Evolutionary conservation across 2,329 filamentous ascomycete genomes (phyloP).

Genomic region (Claviceps spartinae): DNA sequence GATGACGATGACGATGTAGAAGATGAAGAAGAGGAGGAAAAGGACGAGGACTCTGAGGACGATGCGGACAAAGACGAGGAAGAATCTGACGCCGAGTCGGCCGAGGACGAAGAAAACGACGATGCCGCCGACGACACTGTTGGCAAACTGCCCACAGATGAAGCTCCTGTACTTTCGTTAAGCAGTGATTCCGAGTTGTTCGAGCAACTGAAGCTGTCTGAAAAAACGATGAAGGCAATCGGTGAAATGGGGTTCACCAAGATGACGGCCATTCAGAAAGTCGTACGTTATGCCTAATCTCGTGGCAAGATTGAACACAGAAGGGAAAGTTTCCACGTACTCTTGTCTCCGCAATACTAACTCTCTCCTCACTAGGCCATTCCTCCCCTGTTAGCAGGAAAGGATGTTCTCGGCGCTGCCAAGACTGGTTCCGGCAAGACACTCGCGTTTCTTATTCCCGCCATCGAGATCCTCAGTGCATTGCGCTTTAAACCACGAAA

Average conservation of each 20-base stretch:
- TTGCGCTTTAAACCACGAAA: conserved; percentile 92
- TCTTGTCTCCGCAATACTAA: background rate
- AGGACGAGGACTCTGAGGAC: conserved; percentile 9
- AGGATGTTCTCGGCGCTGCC: conserved; percentile 85
- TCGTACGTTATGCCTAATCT: conserved; percentile 19
- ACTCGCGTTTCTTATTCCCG: conserved; percentile 83
- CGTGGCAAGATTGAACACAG: background rate
- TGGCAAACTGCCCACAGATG: conserved; percentile 23
- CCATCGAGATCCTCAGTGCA: conserved; percentile 81
- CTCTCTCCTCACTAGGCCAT: conserved; percentile 39
- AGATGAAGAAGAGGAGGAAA: conserved; percentile 14
- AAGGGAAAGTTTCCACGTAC: background rate
- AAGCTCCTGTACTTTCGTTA: conserved; percentile 37
- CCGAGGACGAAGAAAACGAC: conserved; percentile 5
- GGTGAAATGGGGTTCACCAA: conserved; percentile 82
- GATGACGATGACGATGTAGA: conserved; percentile 16
- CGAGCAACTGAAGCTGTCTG: conserved; percentile 68
- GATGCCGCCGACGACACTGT: conserved; percentile 14
- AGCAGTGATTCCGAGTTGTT: conserved; percentile 57
- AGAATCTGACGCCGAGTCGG: conserved; percentile 9
- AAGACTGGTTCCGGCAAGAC: conserved; percentile 97
- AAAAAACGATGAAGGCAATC: conserved; percentile 80
- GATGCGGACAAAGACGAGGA: conserved; percentile 14
- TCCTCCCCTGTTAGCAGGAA: conserved; percentile 74
- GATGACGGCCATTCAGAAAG: conserved; percentile 90